Base-by-base conservation (phyloP, 164 flowering plant species). In the Stephania yunnanensis region DNA sequence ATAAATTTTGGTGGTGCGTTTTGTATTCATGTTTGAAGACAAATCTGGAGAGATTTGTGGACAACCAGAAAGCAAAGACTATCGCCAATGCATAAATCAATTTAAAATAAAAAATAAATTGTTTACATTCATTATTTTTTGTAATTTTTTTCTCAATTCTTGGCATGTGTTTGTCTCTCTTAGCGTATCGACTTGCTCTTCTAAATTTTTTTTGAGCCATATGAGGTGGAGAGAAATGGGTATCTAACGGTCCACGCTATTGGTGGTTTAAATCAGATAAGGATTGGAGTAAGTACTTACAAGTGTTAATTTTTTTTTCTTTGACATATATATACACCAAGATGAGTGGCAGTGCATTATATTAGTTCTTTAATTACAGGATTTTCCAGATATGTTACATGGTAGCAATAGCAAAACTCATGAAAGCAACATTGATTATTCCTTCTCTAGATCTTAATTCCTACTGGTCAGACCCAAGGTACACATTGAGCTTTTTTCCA, bases 201-300 rank as follows among this genome's bases (percentile, higher is more conserved):
- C 29, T 8, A 19, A 36, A 36, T 36, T 19, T 5, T 61, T 78
- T 8, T 72, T 89, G 91, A 83, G 68, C 77, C 68, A 1, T 36
- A 36, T 36, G 77, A 55, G 12, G 6, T 72, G 1, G 71, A 74
- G 17, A 83, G 93, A 3, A 93, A 89, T 78, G 97, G 97, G 4
- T 95, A 91, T 76, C 76, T 95, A 65, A 74, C 89, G 20, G 90
- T 87, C 75, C 96, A 92, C 76, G 98, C 98, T 69, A 95, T 92
- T 83, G 99, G 99, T 22, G 97, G 97, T 81, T 80, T 95, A 82
- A 95, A 95, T 77, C 99, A 95, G 80, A 95, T 95, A 97, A 89
- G 98, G 87, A 87, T 91, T 71, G 99, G 99, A 66, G 98, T 95
- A 83, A 81, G 89, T 67, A 22, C 48, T 44, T 3, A 15, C 53